Evolutionary conservation across 2,329 filamentous ascomycete species (phyloP).

Genomic region (Xylaria polymorpha): DNA sequence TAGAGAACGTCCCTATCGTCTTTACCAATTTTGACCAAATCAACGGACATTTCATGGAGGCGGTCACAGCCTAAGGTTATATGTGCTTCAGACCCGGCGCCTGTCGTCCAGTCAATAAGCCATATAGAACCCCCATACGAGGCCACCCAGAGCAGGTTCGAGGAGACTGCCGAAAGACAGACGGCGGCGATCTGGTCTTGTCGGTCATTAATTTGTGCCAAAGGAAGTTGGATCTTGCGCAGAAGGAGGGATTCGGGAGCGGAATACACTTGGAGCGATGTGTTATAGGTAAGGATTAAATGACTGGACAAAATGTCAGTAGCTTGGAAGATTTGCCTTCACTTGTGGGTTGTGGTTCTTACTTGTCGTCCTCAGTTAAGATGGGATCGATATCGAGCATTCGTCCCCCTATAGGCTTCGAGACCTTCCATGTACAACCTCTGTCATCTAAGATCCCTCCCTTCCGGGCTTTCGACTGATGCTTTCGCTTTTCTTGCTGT

Average conservation of each 20-base stretch:
- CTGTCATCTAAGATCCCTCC: neutral
- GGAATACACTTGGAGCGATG: constrained; percentile 83
- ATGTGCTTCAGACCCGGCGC: constrained; percentile 55
- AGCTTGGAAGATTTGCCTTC: neutral
- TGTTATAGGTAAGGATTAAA: constrained; percentile 79
- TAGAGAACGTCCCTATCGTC: constrained; percentile 59
- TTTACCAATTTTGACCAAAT: constrained; percentile 53
- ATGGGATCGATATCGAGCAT: constrained; percentile 74
- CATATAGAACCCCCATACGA: constrained; percentile 68
- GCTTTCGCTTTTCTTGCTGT: constrained; percentile 38
- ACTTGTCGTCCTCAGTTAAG: constrained; percentile 71
- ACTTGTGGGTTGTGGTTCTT: constrained; percentile 45
- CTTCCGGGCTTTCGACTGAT: constrained; percentile 27
- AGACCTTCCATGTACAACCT: constrained; percentile 64
- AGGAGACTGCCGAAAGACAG: constrained; percentile 57
- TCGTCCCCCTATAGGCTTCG: constrained; percentile 72
- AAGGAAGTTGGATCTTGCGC: constrained; percentile 72
- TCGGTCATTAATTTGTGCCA: constrained; percentile 45
- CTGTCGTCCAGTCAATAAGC: constrained; percentile 68
- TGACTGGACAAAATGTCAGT: constrained; percentile 62
- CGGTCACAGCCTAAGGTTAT: constrained; percentile 59
- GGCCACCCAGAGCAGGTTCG: constrained; percentile 69
- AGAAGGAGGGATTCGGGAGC: constrained; percentile 83
- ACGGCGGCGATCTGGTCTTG: constrained; percentile 56
- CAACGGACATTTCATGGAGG: constrained; percentile 59